Conservation (phyloP, 495 filamentous ascomycete species). For the Hyaloscypha variabilis region DNA sequence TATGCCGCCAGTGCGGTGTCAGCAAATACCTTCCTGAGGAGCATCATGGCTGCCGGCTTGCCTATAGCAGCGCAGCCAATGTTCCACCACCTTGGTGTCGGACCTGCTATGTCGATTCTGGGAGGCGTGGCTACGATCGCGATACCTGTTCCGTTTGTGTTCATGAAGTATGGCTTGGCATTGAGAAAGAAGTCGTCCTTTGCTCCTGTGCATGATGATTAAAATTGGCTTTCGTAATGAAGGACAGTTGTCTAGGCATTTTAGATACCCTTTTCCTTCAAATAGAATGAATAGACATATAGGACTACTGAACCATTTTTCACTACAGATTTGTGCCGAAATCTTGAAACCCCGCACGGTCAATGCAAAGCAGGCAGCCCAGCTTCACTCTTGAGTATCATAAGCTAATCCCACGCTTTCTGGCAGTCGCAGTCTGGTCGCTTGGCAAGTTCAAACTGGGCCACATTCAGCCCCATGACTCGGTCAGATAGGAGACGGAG, state of each 20-base stretch:
- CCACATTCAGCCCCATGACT: no score
- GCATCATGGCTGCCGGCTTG: conserved; percentile 66
- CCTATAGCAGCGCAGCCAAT: conserved; percentile 52
- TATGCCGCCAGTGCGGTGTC: conserved; percentile 89
- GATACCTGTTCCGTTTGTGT: conserved; percentile 46
- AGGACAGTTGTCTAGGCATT: neutral
- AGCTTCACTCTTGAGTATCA: no score
- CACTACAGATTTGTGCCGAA: no score
- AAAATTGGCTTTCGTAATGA: neutral
- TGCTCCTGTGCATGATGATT: conserved; percentile 33
- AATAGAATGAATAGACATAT: no score
- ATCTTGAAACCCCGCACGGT: no score
- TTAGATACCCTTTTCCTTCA: neutral
- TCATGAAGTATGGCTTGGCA: conserved; percentile 44
- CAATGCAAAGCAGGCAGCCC: no score
- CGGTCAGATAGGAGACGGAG: no score
- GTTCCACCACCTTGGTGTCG: conserved; percentile 49
- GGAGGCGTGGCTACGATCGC: conserved; percentile 46
- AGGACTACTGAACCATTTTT: no score
- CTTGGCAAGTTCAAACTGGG: no score
- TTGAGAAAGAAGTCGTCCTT: conserved; percentile 52
- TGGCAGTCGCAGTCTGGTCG: no score
- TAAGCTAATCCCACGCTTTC: no score
- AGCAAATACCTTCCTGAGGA: conserved; percentile 83
- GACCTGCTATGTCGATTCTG: conserved; percentile 52